Percentiles rank a stretch among this genome's conserved stretches.
Conservation (phyloP, 2,329 filamentous ascomycete genomes). For the Claviceps cyperi region DNA sequence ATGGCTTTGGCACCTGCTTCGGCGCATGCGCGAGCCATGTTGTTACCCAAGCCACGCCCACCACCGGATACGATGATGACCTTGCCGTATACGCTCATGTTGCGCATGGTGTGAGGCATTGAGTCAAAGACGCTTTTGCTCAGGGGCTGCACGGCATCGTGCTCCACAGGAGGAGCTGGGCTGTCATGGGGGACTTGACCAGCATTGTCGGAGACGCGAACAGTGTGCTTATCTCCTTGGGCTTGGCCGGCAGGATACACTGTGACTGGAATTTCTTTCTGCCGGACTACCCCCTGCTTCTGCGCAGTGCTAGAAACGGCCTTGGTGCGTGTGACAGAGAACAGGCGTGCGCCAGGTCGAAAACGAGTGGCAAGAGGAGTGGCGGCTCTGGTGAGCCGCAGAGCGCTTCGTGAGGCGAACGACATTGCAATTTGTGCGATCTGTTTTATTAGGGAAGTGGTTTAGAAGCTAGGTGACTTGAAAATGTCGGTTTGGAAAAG, state of each 20-base stretch:
- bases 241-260: conserved; percentile 34
- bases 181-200: conserved; percentile 28
- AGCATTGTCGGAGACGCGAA: conserved; percentile 32
- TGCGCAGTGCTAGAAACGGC: conserved; percentile 24
- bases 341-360: conserved; percentile 16
- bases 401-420: conserved; percentile 19
- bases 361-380: conserved; percentile 13
- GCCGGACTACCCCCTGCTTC: conserved; percentile 39
- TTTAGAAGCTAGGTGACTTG: no score
- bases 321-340: conserved; percentile 17
- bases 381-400: conserved; percentile 20
- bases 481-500: no score
- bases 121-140: conserved; percentile 36
- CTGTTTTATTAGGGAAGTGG: not conserved
- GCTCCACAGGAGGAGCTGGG: conserved; percentile 24
- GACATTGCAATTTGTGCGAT: conserved; percentile 16
- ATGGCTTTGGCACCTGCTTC: conserved; percentile 63
- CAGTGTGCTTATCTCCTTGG: conserved; percentile 40
- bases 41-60: conserved; percentile 62
- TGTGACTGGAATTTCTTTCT: conserved; percentile 43
- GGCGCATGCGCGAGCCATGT: conserved; percentile 64
- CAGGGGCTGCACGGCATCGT: conserved; percentile 36
- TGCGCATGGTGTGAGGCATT: conserved; percentile 51
- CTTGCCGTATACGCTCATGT: conserved; percentile 56
- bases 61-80: conserved; percentile 61